These are phyloP conservation scores for Epicoccum sorghinum DNA, from an alignment of 2,329 filamentous ascomycete species.

Conservation along the genomic window DNA sequence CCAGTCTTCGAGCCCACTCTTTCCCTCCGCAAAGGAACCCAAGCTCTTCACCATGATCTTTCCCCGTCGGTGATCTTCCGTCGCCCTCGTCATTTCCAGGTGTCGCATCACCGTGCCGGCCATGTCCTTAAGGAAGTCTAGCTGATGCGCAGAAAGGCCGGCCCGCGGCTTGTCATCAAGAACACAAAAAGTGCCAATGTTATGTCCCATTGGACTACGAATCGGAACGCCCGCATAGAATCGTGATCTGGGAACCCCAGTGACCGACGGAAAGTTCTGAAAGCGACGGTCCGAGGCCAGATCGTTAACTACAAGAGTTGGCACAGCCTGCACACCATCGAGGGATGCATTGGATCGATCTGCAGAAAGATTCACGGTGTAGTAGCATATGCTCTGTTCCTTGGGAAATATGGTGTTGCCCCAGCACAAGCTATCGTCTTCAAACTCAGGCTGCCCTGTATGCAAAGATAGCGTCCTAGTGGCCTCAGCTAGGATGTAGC, in stretches of 20 bases:
- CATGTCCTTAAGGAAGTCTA: conserved; percentile 64
- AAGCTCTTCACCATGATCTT: conserved; percentile 59
- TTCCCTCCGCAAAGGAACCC: conserved; percentile 47
- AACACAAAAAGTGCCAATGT: conserved; percentile 66
- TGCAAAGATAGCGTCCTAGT: conserved; percentile 39
- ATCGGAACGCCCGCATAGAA: conserved; percentile 69
- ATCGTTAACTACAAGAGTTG: conserved; percentile 43
- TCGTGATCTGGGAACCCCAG: conserved; percentile 36
- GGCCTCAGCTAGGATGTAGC: conserved; percentile 46
- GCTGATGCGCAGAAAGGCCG: conserved; percentile 56
- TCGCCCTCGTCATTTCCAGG: conserved; percentile 62
- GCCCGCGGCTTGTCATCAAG: conserved; percentile 63
- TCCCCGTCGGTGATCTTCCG: conserved; percentile 59
- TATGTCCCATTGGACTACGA: conserved; percentile 61
- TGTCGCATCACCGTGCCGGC: conserved; percentile 64
- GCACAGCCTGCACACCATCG: conserved; percentile 27
- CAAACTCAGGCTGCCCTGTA: conserved; percentile 33
- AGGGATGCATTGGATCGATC: conserved; percentile 18
- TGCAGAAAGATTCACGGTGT: conserved; percentile 40
- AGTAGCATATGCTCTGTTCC: conserved; percentile 41
- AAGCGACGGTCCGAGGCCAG: conserved; percentile 47
- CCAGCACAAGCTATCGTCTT: conserved; percentile 40
- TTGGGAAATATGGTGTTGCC: conserved; percentile 44
- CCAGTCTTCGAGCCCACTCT: conserved; percentile 43
- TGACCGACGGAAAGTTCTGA: conserved; percentile 42